These are phyloP conservation scores for Yamadazyma kanchanaburiensis DNA, from an alignment of 1,139 yeast species.

Conservation along the genomic window DNA sequence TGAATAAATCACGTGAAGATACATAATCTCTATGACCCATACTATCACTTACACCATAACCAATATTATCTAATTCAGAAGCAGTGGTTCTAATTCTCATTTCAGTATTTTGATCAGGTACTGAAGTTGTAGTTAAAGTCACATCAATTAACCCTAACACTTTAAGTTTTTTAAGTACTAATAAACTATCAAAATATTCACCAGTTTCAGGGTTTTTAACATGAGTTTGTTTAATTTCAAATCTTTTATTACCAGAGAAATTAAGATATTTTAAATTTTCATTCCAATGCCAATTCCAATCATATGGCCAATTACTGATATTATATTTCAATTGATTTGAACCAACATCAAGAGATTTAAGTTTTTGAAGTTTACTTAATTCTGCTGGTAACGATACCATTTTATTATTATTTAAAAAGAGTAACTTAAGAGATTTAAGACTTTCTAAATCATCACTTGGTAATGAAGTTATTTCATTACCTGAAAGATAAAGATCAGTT, in stretches of 20 bases:
- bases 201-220: constrained; percentile 43
- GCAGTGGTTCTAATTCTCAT: constrained; percentile 91
- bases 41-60: constrained; percentile 90
- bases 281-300: constrained; percentile 97
- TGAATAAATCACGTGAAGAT: constrained; percentile 78
- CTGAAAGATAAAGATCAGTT: constrained; percentile 74
- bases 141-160: constrained; percentile 92
- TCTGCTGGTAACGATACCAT: constrained; percentile 89
- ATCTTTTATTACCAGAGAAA: constrained; percentile 87
- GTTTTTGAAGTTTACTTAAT: constrained; percentile 60
- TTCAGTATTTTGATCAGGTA: constrained; percentile 84
- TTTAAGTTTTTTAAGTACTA: constrained; percentile 65
- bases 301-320: constrained; percentile 91
- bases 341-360: constrained; percentile 83
- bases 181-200: constrained; percentile 70
- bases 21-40: constrained; percentile 69
- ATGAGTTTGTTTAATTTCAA: constrained; percentile 75
- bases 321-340: constrained; percentile 88
- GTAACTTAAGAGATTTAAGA: constrained; percentile 53
- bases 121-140: constrained; percentile 76
- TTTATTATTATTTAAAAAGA: constrained; percentile 80
- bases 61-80: constrained; percentile 72
- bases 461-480: constrained; percentile 72
- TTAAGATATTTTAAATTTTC: constrained; percentile 73
- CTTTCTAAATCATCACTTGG: constrained; percentile 83